phyloP scores from a whole-genome alignment of 192 early-diverging fungal species.

The Geosiphon pyriformis region DNA sequence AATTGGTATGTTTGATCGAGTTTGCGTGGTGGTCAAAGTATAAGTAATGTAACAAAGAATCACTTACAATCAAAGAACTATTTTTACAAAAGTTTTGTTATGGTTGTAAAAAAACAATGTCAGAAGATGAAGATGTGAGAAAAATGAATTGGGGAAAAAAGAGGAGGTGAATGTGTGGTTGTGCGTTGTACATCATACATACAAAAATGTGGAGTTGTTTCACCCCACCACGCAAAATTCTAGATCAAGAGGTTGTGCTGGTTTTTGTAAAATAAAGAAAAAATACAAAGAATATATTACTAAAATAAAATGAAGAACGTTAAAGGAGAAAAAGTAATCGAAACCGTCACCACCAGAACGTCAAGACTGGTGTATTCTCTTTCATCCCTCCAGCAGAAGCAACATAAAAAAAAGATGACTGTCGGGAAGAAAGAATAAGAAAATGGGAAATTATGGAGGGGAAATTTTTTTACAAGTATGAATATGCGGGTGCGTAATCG shows the following conservation, averaged over 20 bases:
- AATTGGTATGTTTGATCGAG: not conserved
- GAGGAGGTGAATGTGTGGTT: not conserved
- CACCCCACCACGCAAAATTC: not conserved
- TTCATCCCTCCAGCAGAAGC: not conserved
- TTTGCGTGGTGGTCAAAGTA: not conserved
- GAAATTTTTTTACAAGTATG: slow-evolving; percentile 39
- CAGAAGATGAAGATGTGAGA: not conserved
- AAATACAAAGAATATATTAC: not conserved
- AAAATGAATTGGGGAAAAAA: not conserved
- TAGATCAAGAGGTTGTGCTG: not conserved
- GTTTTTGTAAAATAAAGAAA: not conserved
- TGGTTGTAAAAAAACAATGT: not conserved
- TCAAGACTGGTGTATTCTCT: too few relatives aligned
- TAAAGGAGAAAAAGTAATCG: not conserved
- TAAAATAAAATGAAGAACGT: not conserved
- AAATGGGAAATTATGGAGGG: not conserved
- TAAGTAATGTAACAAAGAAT: not conserved
- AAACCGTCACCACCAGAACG: not conserved
- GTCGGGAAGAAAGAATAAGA: not conserved
- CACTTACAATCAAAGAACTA: not conserved
- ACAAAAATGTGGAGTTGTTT: not conserved
- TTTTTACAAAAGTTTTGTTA: not conserved
- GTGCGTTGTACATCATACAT: not conserved
- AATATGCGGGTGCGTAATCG: slow-evolving; percentile 33
- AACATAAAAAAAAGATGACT: not conserved